Base-by-base conservation (phyloP, 257 asterid species). In the Fraxinus americana region DNA sequence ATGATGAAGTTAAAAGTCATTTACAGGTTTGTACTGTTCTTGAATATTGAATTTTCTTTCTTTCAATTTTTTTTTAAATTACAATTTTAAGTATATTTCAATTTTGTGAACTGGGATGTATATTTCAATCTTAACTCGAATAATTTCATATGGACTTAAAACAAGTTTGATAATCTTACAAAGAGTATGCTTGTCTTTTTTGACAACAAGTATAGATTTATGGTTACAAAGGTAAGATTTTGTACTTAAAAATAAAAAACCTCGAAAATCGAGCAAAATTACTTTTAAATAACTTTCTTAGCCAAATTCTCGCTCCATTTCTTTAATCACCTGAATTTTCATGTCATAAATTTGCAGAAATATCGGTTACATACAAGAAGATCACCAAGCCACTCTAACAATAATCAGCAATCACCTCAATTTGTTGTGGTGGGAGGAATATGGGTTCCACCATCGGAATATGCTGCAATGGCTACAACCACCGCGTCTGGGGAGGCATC, bases 1-100 rank as follows among this genome's bases (percentile, higher is more conserved):
- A 91, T 74, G 97, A 92, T 72, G 97, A 92, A 78, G 97, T 92
- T 73, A 92, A 92, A 75, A 92, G 97, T 71, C 97, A 92, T 86
- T 84, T 92, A 61, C 97, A 92, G 97, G 97, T 92, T 78, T 71
- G 86, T 68, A 72, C 5, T 17, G 1, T 73, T 59, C 72, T 39
- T 39, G 45, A 39, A 2, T 39, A 2, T 6, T 5, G 7, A 32
- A 32, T 36, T 5, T 5, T 36, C 11, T 7, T 38, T 38, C 11
- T 38, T 38, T 38, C 48, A 11, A 57, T 63, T 30, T 29, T 67
- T 19, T 43, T 52, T 25, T 25, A 0, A 25, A 25, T 25, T 25
- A 34, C 79, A 17, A 67, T 57, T 79, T 78, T 76, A 35, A 25
- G 30, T 70, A 38, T 61, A 68, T 72, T 41, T 41, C 50, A 75